Percentiles rank a stretch among this genome's conserved stretches.
These are phyloP conservation scores for Microstegium vimineum DNA, from an alignment of 176 grass and related monocot genomes.

Conservation along the genomic window DNA sequence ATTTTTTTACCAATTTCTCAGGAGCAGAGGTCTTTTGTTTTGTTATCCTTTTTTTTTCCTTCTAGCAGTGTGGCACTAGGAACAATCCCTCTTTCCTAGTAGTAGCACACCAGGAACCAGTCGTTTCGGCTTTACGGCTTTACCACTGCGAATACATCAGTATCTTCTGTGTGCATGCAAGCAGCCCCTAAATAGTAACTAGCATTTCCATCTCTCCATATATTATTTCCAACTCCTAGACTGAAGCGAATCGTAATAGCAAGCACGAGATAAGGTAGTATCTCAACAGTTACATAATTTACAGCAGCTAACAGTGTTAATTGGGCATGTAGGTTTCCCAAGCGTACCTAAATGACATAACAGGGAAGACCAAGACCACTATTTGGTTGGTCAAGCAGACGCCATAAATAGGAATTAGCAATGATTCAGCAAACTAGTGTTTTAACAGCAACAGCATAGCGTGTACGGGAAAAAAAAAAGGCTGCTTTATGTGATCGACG, in stretches of 20 bases:
- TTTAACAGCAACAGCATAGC: not conserved
- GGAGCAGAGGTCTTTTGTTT: not conserved
- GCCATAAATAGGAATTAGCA: constrained; percentile 9
- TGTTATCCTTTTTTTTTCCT: not conserved
- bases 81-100: not conserved
- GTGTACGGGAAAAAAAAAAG: too few species aligned
- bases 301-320: not conserved
- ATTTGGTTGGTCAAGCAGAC: not conserved
- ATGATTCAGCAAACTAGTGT: not conserved
- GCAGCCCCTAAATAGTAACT: constrained; percentile 1
- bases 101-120: not conserved
- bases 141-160: not conserved
- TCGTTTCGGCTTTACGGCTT: not conserved
- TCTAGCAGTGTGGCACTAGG: not conserved
- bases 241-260: not conserved
- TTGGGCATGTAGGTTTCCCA: not conserved
- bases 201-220: not conserved
- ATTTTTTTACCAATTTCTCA: not conserved
- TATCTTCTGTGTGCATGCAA: not conserved
- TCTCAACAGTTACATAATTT: not conserved
- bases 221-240: not conserved
- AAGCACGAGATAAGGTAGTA: not conserved
- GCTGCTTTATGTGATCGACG: not conserved
- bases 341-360: not conserved
- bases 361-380: not conserved